Evolutionary conservation across 805 yeast genomes (phyloP).

Genomic region (Metschnikowia amazonensis): DNA sequence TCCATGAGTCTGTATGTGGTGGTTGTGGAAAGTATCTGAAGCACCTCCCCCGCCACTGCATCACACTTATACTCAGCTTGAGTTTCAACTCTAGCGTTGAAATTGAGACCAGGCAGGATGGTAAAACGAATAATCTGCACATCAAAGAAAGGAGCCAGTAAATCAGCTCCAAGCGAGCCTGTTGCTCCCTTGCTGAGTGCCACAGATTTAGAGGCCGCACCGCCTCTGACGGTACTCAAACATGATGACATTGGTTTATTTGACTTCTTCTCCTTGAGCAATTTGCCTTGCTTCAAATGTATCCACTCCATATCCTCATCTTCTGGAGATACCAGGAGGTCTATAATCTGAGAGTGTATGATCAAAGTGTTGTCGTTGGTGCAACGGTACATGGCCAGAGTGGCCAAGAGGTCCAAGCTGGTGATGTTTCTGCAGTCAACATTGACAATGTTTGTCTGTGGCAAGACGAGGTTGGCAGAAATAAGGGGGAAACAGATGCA

Average conservation of each 20-base stretch:
- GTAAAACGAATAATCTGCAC: conserved; percentile 1
- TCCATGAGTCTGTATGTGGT: conserved; percentile 6
- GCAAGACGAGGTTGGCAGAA: background rate
- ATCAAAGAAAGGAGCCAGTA: conserved; percentile 4
- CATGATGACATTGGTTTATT: conserved; percentile 10
- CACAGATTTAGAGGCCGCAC: conserved; percentile 8
- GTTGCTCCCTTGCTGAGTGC: background rate
- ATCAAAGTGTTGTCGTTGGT: conserved; percentile 1
- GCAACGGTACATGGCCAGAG: conserved; percentile 1
- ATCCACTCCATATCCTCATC: conserved; percentile 8
- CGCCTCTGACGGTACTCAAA: conserved; percentile 7
- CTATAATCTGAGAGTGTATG: conserved; percentile 3
- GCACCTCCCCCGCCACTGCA: conserved; percentile 7
- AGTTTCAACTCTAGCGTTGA: conserved; percentile 1
- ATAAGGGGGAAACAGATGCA: background rate
- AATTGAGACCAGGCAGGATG: background rate
- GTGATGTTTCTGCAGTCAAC: background rate
- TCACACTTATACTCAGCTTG: conserved; percentile 13
- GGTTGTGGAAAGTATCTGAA: conserved; percentile 8
- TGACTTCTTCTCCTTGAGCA: background rate
- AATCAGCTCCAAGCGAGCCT: background rate
- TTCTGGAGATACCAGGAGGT: background rate
- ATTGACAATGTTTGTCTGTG: background rate
- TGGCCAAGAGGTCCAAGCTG: background rate
- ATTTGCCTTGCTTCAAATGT: conserved; percentile 9